These are phyloP conservation scores for Colletotrichum tropicale DNA, from an alignment of 2,329 filamentous ascomycete genomes.

Conservation along the genomic window DNA sequence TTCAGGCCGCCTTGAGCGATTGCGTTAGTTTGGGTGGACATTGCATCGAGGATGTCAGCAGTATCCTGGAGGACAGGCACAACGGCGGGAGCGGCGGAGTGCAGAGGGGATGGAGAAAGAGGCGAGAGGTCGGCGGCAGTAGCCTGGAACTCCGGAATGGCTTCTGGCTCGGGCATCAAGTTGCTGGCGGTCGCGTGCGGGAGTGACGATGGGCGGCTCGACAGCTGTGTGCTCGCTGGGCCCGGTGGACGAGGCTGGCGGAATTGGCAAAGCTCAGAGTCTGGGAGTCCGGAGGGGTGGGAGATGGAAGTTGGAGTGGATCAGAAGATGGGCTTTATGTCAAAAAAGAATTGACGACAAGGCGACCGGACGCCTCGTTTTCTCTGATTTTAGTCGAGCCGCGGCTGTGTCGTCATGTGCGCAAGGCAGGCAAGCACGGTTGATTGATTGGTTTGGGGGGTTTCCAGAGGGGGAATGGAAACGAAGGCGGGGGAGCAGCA, in stretches of 20 bases:
- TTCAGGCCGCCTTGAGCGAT: slow-evolving; percentile 14
- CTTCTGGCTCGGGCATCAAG: slow-evolving; percentile 48
- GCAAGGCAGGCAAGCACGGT: background rate
- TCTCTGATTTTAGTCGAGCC: background rate
- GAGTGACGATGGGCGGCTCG: background rate
- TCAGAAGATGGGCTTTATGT: slow-evolving; percentile 11
- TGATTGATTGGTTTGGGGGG: background rate
- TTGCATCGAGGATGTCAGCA: slow-evolving; percentile 54
- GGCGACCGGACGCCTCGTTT: slow-evolving; percentile 18
- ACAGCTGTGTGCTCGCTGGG: background rate
- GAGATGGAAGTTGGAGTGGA: background rate
- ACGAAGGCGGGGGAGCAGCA: slow-evolving; percentile 5
- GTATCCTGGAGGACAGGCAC: slow-evolving; percentile 58
- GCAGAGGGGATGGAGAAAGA: slow-evolving; percentile 53
- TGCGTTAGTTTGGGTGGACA: slow-evolving; percentile 33
- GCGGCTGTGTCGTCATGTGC: background rate
- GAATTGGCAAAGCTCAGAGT: background rate
- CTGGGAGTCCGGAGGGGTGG: background rate
- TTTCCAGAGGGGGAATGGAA: background rate
- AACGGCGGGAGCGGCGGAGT: slow-evolving; percentile 49
- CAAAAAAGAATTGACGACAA: background rate
- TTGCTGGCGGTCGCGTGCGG: background rate
- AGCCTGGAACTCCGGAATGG: slow-evolving; percentile 49
- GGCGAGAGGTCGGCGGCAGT: slow-evolving; percentile 59
- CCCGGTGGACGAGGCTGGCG: background rate